Percentiles rank a stretch among this genome's conserved stretches.
These are phyloP conservation scores for Annona cherimola DNA, from an alignment of 164 flowering plant genomes.

Conservation along the genomic window DNA sequence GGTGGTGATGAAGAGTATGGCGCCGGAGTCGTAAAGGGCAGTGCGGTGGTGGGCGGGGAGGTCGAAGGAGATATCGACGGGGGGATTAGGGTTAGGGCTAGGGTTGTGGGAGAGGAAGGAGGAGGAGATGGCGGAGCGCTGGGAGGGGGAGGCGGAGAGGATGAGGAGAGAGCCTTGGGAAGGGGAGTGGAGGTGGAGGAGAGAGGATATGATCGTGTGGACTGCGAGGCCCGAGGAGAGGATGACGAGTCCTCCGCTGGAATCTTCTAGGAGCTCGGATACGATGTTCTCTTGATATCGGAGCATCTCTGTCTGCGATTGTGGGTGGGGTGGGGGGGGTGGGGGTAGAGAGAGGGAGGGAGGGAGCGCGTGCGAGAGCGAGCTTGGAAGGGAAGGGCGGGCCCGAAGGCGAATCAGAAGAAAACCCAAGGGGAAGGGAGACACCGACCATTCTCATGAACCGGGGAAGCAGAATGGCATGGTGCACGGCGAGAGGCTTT, in stretches of 20 bases:
- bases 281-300: constrained; percentile 80
- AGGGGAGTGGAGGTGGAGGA: constrained; percentile 68
- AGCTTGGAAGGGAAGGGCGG: too few species aligned
- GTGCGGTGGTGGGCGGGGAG: constrained; percentile 54
- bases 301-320: constrained; percentile 35
- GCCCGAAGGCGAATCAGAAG: too few species aligned
- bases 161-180: constrained; percentile 69
- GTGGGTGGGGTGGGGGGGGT: not conserved
- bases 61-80: constrained; percentile 72
- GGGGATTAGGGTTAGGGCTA: constrained; percentile 1
- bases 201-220: constrained; percentile 60
- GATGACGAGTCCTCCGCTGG: constrained; percentile 63
- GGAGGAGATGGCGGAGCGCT: constrained; percentile 34
- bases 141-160: constrained; percentile 61
- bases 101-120: constrained; percentile 1
- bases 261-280: constrained; percentile 71
- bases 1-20: constrained; percentile 64
- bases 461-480: too few species aligned
- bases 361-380: not conserved
- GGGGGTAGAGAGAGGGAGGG: not conserved
- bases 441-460: too few species aligned
- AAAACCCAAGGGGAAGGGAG: too few species aligned
- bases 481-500: too few species aligned
- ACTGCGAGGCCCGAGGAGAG: constrained; percentile 83
- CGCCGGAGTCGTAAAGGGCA: constrained; percentile 68